Evolutionary conservation across 2,329 filamentous ascomycete species (phyloP).

Genomic region (Apiospora malaysiana): DNA sequence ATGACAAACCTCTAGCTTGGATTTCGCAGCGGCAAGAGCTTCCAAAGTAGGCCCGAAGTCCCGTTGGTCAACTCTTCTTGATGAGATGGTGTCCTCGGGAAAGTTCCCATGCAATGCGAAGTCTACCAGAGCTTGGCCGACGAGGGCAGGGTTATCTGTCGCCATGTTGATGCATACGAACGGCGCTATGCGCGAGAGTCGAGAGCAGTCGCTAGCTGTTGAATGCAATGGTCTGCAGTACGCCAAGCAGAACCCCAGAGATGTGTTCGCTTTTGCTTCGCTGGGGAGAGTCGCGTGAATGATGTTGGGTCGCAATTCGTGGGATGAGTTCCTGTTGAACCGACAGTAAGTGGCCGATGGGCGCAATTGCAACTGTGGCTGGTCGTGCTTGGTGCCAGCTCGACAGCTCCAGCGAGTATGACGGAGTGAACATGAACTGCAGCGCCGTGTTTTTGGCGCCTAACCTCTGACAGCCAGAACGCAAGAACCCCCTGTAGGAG

Average conservation of each 20-base stretch:
- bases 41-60: constrained; percentile 49
- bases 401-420: background rate
- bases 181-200: background rate
- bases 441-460: background rate
- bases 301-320: background rate
- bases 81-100: constrained; percentile 54
- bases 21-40: constrained; percentile 49
- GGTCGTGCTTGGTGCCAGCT: constrained; percentile 8
- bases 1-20: constrained; percentile 50
- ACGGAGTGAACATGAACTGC: background rate
- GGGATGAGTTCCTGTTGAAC: background rate
- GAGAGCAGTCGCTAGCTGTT: background rate
- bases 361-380: constrained; percentile 16
- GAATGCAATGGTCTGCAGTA: background rate
- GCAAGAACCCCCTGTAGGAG: background rate
- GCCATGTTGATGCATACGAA: constrained; percentile 33
- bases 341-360: background rate
- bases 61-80: constrained; percentile 39
- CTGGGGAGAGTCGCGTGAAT: background rate
- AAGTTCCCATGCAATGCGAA: constrained; percentile 59
- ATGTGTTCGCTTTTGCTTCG: background rate
- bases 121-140: constrained; percentile 67
- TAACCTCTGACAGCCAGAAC: background rate
- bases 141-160: constrained; percentile 33
- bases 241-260: background rate